Conservation (phyloP, 2,329 filamentous ascomycete species). For the Diaporthe capsici region DNA sequence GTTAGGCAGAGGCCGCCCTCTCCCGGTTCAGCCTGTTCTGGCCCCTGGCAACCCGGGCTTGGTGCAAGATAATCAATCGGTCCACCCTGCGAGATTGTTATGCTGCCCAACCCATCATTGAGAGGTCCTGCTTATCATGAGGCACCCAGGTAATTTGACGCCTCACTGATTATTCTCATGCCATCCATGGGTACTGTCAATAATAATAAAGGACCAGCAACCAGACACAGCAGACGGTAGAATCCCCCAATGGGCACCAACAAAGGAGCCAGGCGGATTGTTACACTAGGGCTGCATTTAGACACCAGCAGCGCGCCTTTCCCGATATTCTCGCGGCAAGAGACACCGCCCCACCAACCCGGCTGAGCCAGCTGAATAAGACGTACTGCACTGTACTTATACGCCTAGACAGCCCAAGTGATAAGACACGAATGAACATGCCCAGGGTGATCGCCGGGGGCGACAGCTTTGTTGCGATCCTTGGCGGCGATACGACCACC, state of each 20-base stretch:
- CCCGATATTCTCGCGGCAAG: not conserved
- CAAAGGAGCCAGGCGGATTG: constrained; percentile 21
- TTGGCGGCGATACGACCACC: not conserved
- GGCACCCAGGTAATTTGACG: not conserved
- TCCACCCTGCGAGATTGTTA: constrained; percentile 22
- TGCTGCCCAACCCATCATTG: constrained; percentile 3
- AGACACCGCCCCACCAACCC: constrained; percentile 34
- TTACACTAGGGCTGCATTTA: constrained; percentile 27
- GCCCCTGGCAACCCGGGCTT: constrained; percentile 11
- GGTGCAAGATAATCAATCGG: not conserved
- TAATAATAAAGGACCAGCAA: not conserved
- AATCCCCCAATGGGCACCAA: not conserved
- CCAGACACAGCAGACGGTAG: not conserved
- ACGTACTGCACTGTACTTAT: not conserved
- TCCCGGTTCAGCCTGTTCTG: constrained; percentile 29
- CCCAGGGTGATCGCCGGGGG: not conserved
- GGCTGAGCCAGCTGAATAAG: constrained; percentile 22
- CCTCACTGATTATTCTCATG: not conserved
- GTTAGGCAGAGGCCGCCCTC: constrained; percentile 33
- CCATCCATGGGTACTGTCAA: too few species aligned
- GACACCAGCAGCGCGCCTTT: constrained; percentile 1
- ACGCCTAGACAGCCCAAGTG: not conserved
- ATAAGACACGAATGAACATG: not conserved
- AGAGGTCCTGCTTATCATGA: not conserved
- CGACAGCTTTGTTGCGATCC: not conserved